Percentiles rank a stretch among this genome's conserved stretches.
phyloP scores from a whole-genome alignment of 371 early-diverging fungal genomes.

The Mucor mucedo region DNA sequence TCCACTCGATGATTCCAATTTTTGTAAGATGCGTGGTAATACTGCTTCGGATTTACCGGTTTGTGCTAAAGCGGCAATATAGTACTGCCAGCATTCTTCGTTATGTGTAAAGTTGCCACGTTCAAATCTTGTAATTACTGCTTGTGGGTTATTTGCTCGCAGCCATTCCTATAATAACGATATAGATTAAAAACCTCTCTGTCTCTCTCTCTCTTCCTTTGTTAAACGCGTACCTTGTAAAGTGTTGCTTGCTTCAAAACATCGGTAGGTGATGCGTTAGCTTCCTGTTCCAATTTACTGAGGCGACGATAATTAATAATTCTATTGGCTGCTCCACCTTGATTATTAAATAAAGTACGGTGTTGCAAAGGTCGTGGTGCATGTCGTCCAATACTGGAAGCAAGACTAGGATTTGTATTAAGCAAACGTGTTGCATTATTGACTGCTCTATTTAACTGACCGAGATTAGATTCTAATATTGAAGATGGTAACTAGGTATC shows the following conservation, averaged over 20 bases:
- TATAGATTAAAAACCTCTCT: neutral
- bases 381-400: constrained; percentile 13
- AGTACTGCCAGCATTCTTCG: constrained; percentile 71
- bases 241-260: constrained; percentile 69
- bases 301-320: constrained; percentile 26
- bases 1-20: constrained; percentile 51
- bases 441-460: constrained; percentile 19
- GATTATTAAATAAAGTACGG: constrained; percentile 26
- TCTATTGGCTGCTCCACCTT: constrained; percentile 15
- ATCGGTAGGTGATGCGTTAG: constrained; percentile 68
- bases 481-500: constrained; percentile 21
- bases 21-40: constrained; percentile 67
- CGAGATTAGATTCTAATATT: constrained; percentile 17
- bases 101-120: constrained; percentile 67
- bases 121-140: constrained; percentile 75
- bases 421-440: constrained; percentile 20
- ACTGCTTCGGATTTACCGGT: constrained; percentile 68
- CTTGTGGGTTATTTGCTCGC: constrained; percentile 62
- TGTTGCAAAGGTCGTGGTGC: constrained; percentile 13
- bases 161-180: constrained; percentile 63
- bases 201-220: neutral
- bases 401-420: constrained; percentile 13
- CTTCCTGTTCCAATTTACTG: constrained; percentile 66
- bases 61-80: constrained; percentile 72
- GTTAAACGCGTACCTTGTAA: constrained; percentile 60